phyloP scores from a whole-genome alignment of 1,284 basidiomycete species.

The Apiotrichum laibachii region DNA sequence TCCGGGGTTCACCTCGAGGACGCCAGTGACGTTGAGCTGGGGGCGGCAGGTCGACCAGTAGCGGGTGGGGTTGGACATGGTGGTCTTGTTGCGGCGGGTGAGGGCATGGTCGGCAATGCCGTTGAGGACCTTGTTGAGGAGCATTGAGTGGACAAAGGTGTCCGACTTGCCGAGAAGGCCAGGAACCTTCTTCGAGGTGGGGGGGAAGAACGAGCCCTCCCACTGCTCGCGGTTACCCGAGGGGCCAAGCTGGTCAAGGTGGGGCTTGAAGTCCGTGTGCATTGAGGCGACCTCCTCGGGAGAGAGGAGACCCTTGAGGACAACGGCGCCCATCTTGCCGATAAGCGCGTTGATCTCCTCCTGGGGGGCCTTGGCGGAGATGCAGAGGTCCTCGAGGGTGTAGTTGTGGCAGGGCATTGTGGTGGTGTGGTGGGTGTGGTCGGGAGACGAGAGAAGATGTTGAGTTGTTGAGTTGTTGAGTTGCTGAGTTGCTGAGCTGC shows the following conservation, averaged over 20 bases:
- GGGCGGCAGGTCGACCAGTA: slow-evolving; percentile 20
- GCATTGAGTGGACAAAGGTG: slow-evolving; percentile 15
- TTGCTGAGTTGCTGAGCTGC: too few species aligned
- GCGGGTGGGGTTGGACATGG: slow-evolving; percentile 20
- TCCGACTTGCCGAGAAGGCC: slow-evolving; percentile 20
- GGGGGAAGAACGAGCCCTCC: slow-evolving; percentile 24
- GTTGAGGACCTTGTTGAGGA: slow-evolving; percentile 19
- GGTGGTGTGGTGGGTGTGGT: background rate
- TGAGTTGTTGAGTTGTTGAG: background rate
- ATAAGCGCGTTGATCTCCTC: slow-evolving; percentile 24
- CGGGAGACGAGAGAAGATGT: background rate
- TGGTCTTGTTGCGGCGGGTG: slow-evolving; percentile 21
- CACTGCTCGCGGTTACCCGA: slow-evolving; percentile 21
- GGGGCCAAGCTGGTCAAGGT: slow-evolving; percentile 17
- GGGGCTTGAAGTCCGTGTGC: slow-evolving; percentile 20
- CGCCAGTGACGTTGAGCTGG: slow-evolving; percentile 23
- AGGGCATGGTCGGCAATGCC: slow-evolving; percentile 20
- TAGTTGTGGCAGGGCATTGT: slow-evolving; percentile 20
- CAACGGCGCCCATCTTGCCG: slow-evolving; percentile 22
- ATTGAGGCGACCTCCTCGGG: slow-evolving; percentile 14
- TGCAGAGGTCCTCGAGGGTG: slow-evolving; percentile 22
- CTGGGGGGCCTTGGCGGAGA: slow-evolving; percentile 20
- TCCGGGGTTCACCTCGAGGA: slow-evolving; percentile 21
- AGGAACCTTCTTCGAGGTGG: slow-evolving; percentile 20
- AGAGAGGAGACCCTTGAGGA: slow-evolving; percentile 20